Percentiles rank a stretch among this genome's conserved stretches.
Conservation (phyloP, 1,284 basidiomycete species). For the Cerioporus squamosus region DNA sequence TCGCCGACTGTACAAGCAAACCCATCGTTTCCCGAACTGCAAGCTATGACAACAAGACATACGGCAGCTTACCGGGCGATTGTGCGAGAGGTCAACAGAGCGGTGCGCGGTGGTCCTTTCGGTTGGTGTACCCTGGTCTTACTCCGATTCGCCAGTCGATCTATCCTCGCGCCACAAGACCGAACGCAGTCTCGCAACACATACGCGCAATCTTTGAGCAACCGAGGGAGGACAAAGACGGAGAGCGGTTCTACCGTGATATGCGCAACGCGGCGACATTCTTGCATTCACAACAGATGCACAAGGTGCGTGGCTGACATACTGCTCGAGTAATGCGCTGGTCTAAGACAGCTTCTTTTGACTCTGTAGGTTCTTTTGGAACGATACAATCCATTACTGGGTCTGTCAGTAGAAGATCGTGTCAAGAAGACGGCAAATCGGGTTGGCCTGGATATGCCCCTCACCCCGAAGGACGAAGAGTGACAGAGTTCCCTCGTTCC, state of each 20-base stretch:
- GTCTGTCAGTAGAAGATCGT: conserved; percentile 79
- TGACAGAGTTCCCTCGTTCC: too few relatives aligned
- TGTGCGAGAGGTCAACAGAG: conserved; percentile 46
- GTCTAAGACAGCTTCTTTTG: conserved; percentile 9
- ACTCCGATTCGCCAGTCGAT: conserved; percentile 42
- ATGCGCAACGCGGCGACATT: conserved; percentile 74
- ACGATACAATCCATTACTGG: conserved; percentile 85
- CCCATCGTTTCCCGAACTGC: not conserved
- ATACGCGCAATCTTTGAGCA: conserved; percentile 65
- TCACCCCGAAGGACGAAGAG: conserved; percentile 28
- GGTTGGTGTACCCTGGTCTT: not conserved
- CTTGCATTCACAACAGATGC: conserved; percentile 67
- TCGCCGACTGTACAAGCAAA: not conserved
- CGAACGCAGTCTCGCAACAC: conserved; percentile 48
- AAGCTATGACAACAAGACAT: conserved; percentile 19
- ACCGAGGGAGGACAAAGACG: conserved; percentile 33
- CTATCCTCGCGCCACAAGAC: conserved; percentile 47
- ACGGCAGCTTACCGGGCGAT: conserved; percentile 46
- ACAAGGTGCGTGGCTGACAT: conserved; percentile 46
- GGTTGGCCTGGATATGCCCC: conserved; percentile 82
- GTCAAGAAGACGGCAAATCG: conserved; percentile 84
- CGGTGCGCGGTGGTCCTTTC: conserved; percentile 35
- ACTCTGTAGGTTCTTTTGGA: conserved; percentile 66
- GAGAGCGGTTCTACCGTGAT: conserved; percentile 46
- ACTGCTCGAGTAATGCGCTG: not conserved